These are phyloP conservation scores for Sporisorium exsertum DNA, from an alignment of 1,284 basidiomycete species.

Conservation along the genomic window DNA sequence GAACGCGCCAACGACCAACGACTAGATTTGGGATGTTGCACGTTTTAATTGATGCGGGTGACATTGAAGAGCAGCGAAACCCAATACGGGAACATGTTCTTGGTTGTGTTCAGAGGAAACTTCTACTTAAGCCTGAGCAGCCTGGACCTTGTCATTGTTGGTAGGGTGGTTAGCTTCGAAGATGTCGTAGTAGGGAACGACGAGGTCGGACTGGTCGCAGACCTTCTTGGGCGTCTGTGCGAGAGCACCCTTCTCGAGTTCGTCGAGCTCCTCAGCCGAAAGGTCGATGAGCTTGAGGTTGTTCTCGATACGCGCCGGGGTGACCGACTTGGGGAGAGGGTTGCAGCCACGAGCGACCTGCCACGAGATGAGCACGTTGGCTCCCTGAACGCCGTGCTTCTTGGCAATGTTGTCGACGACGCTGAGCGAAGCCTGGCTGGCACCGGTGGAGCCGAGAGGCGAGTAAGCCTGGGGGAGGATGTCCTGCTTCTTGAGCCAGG, in stretches of 20 bases:
- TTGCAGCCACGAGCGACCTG: slow-evolving; percentile 61
- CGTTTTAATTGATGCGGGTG: not conserved
- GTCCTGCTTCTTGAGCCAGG: slow-evolving; percentile 73
- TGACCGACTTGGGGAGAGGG: slow-evolving; percentile 55
- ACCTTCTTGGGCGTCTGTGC: slow-evolving; percentile 53
- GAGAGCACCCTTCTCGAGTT: slow-evolving; percentile 71
- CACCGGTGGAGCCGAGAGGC: slow-evolving; percentile 57
- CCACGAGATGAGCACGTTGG: slow-evolving; percentile 61
- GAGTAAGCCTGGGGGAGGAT: slow-evolving; percentile 61
- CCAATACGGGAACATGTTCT: not conserved
- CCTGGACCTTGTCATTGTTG: slow-evolving; percentile 60
- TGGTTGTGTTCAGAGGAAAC: not conserved
- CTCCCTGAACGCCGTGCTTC: slow-evolving; percentile 56
- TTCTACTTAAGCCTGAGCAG: slow-evolving; percentile 22
- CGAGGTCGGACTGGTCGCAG: slow-evolving; percentile 59
- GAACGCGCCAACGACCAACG: not conserved
- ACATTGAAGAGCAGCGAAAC: slow-evolving; percentile 3
- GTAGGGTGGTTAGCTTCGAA: slow-evolving; percentile 52
- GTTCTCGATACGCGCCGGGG: slow-evolving; percentile 54
- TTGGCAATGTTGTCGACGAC: slow-evolving; percentile 60
- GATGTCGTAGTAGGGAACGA: slow-evolving; percentile 56
- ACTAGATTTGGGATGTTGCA: not conserved
- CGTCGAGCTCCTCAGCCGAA: slow-evolving; percentile 70
- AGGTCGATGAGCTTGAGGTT: slow-evolving; percentile 71
- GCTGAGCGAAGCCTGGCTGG: slow-evolving; percentile 46